phyloP scores from a whole-genome alignment of 2,329 filamentous ascomycete genomes.

The Didymella glomerata region DNA sequence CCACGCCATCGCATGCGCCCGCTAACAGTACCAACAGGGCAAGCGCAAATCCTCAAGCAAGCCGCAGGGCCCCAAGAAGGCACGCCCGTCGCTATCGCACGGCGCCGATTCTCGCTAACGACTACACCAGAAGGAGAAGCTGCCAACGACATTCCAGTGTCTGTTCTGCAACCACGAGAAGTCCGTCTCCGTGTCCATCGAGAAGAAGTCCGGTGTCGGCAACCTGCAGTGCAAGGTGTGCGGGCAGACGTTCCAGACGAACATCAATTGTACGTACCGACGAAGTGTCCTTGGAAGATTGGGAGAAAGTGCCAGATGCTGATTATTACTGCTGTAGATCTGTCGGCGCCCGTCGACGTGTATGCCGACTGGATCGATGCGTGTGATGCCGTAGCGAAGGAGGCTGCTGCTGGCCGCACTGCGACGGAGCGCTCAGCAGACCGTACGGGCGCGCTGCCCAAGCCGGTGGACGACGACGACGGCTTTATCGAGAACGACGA shows the following conservation, averaged over 20 bases:
- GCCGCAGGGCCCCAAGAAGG: slow-evolving; percentile 84
- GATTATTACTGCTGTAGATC: slow-evolving; percentile 63
- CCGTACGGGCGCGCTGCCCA: slow-evolving; percentile 37
- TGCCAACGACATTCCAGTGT: slow-evolving; percentile 89
- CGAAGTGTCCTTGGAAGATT: neutral
- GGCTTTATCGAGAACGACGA: slow-evolving; percentile 53
- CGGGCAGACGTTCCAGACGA: slow-evolving; percentile 90
- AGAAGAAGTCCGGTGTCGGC: slow-evolving; percentile 90
- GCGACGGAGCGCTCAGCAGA: slow-evolving; percentile 38
- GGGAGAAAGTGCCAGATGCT: slow-evolving; percentile 13
- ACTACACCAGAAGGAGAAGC: slow-evolving; percentile 63
- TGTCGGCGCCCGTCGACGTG: slow-evolving; percentile 91
- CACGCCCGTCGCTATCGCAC: slow-evolving; percentile 49
- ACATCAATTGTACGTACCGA: slow-evolving; percentile 79
- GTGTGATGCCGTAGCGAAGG: slow-evolving; percentile 76
- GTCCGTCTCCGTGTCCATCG: slow-evolving; percentile 86
- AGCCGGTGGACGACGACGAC: slow-evolving; percentile 44
- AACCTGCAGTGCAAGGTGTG: slow-evolving; percentile 90
- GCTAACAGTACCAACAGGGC: slow-evolving; percentile 62
- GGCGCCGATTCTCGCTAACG: slow-evolving; percentile 24
- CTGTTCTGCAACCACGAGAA: slow-evolving; percentile 99
- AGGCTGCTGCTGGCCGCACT: slow-evolving; percentile 56
- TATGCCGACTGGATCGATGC: slow-evolving; percentile 99
- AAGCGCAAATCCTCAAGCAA: slow-evolving; percentile 90
- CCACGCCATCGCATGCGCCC: slow-evolving; percentile 25